Evolutionary conservation across 225 moss, liverwort and hornwort species (phyloP).

Genomic region (Polytrichum formosum): DNA sequence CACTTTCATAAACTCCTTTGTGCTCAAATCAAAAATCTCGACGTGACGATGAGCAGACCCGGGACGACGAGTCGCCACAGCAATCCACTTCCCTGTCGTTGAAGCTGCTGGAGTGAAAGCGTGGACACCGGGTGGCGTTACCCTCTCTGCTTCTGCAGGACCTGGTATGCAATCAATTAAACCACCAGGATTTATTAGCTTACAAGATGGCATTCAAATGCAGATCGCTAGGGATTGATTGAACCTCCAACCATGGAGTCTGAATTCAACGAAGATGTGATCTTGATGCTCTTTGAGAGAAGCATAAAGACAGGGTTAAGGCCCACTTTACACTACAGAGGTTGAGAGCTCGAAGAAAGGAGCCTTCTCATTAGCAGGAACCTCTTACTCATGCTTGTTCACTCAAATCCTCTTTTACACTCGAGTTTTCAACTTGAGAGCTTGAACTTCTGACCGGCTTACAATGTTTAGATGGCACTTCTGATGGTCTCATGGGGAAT

Average conservation of each 20-base stretch:
- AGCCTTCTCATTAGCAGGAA: no score
- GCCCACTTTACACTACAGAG: neutral
- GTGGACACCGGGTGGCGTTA: constrained; percentile 50
- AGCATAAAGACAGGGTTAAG: neutral
- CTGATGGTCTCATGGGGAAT: no score
- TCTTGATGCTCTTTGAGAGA: neutral
- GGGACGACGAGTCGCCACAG: constrained; percentile 43
- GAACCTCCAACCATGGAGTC: neutral
- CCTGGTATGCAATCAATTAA: constrained; percentile 2
- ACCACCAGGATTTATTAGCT: neutral
- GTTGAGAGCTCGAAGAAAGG: no score
- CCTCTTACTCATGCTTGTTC: no score
- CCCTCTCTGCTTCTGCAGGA: constrained; percentile 13
- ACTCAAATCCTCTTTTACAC: no score
- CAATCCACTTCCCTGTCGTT: constrained; percentile 33
- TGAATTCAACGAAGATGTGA: neutral
- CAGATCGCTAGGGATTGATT: neutral
- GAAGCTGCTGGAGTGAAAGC: constrained; percentile 51
- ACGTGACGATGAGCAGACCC: constrained; percentile 27
- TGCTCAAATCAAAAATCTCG: constrained; percentile 32
- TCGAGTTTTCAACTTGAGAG: no score
- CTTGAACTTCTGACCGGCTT: no score
- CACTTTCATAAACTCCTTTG: constrained; percentile 26
- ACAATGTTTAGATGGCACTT: no score
- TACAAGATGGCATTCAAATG: neutral